phyloP scores from a whole-genome alignment of 2,329 filamentous ascomycete genomes.

The Claviceps arundinis region DNA sequence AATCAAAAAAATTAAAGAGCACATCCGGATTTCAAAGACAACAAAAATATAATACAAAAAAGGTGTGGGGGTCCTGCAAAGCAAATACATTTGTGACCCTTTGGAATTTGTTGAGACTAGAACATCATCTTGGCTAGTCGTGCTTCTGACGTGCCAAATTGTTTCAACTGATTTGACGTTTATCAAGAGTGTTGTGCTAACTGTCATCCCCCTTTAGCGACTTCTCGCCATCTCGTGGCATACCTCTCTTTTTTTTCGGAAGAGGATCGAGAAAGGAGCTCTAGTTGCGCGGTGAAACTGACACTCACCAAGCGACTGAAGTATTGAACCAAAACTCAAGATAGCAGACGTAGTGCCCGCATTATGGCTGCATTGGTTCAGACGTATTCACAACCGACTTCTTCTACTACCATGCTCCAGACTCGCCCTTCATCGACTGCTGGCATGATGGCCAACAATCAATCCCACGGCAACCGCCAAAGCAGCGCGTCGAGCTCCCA shows the following conservation, averaged over 20 bases:
- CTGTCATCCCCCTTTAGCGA: background rate
- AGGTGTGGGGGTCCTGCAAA: background rate
- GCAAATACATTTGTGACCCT: background rate
- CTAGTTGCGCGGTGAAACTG: background rate
- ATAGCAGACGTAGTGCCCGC: slow-evolving; percentile 10
- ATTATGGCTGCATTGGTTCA: slow-evolving; percentile 79
- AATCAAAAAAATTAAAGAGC: background rate
- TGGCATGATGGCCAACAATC: slow-evolving; percentile 34
- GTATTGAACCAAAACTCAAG: background rate
- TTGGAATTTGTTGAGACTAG: background rate
- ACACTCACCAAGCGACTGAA: background rate
- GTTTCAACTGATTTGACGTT: background rate
- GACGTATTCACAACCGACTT: slow-evolving; percentile 63
- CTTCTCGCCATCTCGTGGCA: background rate
- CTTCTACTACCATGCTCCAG: slow-evolving; percentile 63
- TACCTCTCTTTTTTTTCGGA: background rate
- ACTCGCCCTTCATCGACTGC: slow-evolving; percentile 48
- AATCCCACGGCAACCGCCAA: slow-evolving; percentile 36
- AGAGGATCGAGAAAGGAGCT: background rate
- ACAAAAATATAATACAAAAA: background rate
- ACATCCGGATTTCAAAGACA: background rate
- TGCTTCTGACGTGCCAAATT: background rate
- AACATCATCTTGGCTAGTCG: background rate
- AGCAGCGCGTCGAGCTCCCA: slow-evolving; percentile 29
- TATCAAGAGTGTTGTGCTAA: background rate